Evolutionary conservation across 1,139 yeast species (phyloP), one percentile per base, ranked within the genome.

Genomic region (Candida sp.): DNA sequence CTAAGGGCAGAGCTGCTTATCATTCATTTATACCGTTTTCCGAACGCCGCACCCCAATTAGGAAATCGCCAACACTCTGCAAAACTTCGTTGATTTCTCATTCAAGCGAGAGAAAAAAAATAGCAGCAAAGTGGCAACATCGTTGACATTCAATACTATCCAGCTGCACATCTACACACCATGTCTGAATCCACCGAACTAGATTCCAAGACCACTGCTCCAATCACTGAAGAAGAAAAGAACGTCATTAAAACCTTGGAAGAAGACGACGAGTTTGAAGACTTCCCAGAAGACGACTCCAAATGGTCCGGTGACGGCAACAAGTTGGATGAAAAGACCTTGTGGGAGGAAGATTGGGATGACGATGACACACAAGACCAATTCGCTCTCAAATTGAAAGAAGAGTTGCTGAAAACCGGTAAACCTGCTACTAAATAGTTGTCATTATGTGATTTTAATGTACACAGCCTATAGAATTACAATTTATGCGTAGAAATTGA

Each of bases 291-390:
- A 49, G 96, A 90, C 62, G 97, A 90, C 62, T 65, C 72, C 34
- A 83, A 88, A 69, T 75, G 75, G 89, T 66, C 67, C 12, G 59
- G 53, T 37, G 66, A 68, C 46, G 73, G 84, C 17, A 66, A 67
- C 47, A 81, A 83, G 57, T 61, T 72, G 51, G 69, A 73, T 52
- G 70, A 76, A 5, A 66, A 70, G 48, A 73, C 68, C 51, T 80
- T 91, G 52, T 92, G 98, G 97, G 97, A 92, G 65, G 97, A 92
- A 68, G 93, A 90, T 66, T 92, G 98, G 98, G 97, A 92, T 61
- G 97, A 90, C 65, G 96, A 87, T 54, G 96, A 91, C 63, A 87
- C 87, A 51, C 93, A 88, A 56, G 97, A 90, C 66, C 90, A 89
- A 57, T 92, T 92, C 68, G 84, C 94, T 31, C 80, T 79, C 54